Evolutionary conservation across 2,329 filamentous ascomycete species (phyloP), one percentile per base, ranked within the genome.

Genomic region (Penicillium thymicola): DNA sequence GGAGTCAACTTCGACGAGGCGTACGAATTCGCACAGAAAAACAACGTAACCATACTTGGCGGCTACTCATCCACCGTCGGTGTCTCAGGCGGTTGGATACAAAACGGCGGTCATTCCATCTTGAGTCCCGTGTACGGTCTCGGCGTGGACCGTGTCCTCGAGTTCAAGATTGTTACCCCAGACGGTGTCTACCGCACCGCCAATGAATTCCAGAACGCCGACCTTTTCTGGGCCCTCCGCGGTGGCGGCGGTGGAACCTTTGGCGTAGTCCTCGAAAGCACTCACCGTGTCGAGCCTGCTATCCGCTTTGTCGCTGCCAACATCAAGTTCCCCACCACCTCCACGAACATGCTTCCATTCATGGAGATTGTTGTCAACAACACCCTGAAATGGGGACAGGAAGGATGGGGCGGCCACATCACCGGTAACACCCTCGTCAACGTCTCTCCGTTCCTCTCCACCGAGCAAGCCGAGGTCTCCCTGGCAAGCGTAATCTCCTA

Each of bases 1-100:
- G 71, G 72, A 11, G 66, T 65, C 42, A 68, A 59, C 45, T 67
- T 68, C 11, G 66, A 60, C 13, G 65, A 68, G 28, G 60, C 65
- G 1, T 66, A 67, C 34, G 52, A 42, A 4, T 71, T 70, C 27
- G 70, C 69, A 9, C 38, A 65, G 4, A 28, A 53, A 9, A 56
- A 70, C 41, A 61, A 62, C 18, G 64, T 61, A 42, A 70, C 64
- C 5, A 59, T 70, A 27, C 23, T 73, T 11, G 63, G 62, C 13
- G 63, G 63, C 2, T 58, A 59, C 27, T 51, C 58, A 3, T 14
- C 51, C 30, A 62, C 62, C 4, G 62, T 65, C 11, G 62, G 62
- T 14, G 49, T 55, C 7, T 47, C 44, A 5, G 70, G 70, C 5
- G 70, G 70, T 10, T 72, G 60, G 58, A 41, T 69, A 3, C 68